phyloP scores from a whole-genome alignment of 257 asterid species.

The Anisodus acutangulus region DNA sequence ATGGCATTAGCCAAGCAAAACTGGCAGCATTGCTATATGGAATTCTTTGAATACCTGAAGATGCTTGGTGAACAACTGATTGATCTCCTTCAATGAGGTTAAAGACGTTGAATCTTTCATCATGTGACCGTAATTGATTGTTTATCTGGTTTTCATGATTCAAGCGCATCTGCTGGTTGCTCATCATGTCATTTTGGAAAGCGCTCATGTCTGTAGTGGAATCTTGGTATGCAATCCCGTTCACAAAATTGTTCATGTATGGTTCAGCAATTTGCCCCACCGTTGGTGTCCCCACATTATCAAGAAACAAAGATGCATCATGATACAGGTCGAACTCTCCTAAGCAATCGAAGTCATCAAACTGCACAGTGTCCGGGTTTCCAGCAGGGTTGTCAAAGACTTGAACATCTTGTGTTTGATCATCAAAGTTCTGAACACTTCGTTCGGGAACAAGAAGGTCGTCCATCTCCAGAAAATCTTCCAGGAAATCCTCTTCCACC shows the following conservation, averaged over 20 bases:
- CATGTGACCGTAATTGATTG: constrained; percentile 54
- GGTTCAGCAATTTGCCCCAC: constrained; percentile 45
- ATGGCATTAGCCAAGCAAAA: constrained; percentile 42
- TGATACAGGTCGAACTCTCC: constrained; percentile 62
- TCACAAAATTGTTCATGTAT: constrained; percentile 38
- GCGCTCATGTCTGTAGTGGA: constrained; percentile 32
- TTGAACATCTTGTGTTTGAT: neutral
- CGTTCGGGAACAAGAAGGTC: constrained; percentile 62
- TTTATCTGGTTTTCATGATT: constrained; percentile 41
- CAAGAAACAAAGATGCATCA: constrained; percentile 48
- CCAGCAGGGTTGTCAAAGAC: constrained; percentile 23
- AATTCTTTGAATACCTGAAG: constrained; percentile 71
- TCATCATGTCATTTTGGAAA: constrained; percentile 32
- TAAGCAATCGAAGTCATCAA: constrained; percentile 58
- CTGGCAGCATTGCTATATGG: constrained; percentile 38
- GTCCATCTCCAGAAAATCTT: constrained; percentile 82
- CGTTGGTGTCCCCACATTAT: constrained; percentile 46
- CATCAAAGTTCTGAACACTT: constrained; percentile 30
- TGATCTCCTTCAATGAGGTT: constrained; percentile 48
- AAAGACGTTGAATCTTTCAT: constrained; percentile 49
- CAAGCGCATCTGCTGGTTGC: constrained; percentile 49
- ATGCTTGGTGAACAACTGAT: constrained; percentile 44
- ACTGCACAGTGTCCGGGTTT: constrained; percentile 40
- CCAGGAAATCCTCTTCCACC: constrained; percentile 57
- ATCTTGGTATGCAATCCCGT: constrained; percentile 27